These are phyloP conservation scores for Cystofilobasidium bisporidii DNA, from an alignment of 768 basidiomycete genomes.

Conservation along the genomic window DNA sequence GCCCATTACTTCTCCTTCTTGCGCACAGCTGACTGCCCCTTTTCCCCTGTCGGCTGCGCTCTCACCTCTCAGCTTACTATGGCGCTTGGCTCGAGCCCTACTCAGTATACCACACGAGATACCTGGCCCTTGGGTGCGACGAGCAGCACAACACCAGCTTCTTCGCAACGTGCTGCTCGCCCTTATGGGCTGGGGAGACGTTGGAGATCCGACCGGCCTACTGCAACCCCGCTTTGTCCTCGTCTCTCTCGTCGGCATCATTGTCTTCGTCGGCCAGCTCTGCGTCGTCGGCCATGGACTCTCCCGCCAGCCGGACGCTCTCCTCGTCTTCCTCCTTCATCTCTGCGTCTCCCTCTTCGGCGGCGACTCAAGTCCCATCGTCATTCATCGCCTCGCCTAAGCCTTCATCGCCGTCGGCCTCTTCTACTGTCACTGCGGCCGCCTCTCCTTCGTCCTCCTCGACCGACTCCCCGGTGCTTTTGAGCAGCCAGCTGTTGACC, in stretches of 20 bases:
- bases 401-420: neutral
- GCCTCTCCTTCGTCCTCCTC: neutral
- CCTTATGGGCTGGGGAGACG: constrained; percentile 54
- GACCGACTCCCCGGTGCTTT: neutral
- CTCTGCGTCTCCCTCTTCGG: neutral
- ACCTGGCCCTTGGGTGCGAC: constrained; percentile 51
- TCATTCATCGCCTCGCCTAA: neutral
- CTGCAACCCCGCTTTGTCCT: constrained; percentile 44
- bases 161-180: constrained; percentile 64
- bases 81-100: constrained; percentile 9
- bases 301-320: neutral
- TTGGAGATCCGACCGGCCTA: constrained; percentile 47
- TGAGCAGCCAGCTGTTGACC: neutral
- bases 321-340: neutral
- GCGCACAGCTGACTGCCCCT: no score
- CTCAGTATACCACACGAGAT: constrained; percentile 53
- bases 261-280: no score
- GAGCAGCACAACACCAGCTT: constrained; percentile 44
- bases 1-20: no score
- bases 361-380: no score
- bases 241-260: no score
- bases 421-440: neutral
- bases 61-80: neutral
- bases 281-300: no score
- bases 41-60: no score